Base-by-base conservation (phyloP, 495 filamentous ascomycete species). In the Aspergillus sparsus region DNA sequence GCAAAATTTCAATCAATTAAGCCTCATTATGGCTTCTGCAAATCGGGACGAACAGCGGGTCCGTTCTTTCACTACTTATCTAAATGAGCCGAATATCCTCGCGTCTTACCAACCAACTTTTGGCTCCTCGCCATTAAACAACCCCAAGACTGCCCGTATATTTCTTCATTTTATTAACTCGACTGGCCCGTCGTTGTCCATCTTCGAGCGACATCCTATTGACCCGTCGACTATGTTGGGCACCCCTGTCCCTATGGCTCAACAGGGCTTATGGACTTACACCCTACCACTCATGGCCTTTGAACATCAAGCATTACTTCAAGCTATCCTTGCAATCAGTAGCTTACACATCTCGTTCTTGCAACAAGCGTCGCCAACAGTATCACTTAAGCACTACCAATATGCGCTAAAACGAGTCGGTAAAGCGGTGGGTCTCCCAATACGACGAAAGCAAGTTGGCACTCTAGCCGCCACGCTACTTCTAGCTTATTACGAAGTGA, bases 151-250 rank as follows among this genome's bases (percentile, higher is more conserved):
- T 1, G 92, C 92, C 9, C 84, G 88, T 35, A 85, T 97, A 13
- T 98, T 98, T 70, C 87, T 88, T 68, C 92, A 98, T 75, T 98
- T 97, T 71, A 85, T 97, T 31, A 87, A 91, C 64, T 87, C 93
- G 7, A 96, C 92, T 2, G 94, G 89, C 0, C 92, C 93, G 2
- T 89, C 83, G 62, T 80, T 98, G 61, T 96, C 93, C 2, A 81
- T 97, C 27, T 97, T 89, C 63, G 93, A 98, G 70, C 81, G 94
- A 35, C 85, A 92, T 73, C 87, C 89, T 11, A 82, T 87, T 13
- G 93, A 96, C 69, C 83, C 92, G 1, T 83, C 89, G 0, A 82
- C 87, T 41, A 79, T 91, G 52, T 87, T 93, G 63, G 86, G 86
- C 12, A 75, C 74, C 11, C 78, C 84, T 5, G 82, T 91, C 0